Evolutionary conservation across 371 early-diverging fungal species (phyloP).

Genomic region (Mortierella sp.): DNA sequence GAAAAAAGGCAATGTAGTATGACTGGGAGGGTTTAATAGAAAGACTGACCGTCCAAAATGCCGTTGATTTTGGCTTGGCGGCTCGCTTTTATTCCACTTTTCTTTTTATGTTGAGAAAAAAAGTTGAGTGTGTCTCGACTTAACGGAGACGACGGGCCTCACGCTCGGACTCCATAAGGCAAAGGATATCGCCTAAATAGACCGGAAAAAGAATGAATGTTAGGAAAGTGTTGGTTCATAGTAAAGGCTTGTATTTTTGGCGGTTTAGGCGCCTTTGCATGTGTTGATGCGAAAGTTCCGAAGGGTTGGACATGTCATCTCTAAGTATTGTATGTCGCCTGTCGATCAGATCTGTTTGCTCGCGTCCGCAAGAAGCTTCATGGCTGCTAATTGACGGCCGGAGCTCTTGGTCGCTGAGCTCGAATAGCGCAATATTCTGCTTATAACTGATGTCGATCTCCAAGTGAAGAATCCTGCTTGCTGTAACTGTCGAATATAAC

Average conservation of each 20-base stretch:
- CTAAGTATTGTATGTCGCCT: neutral
- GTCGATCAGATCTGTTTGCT: neutral
- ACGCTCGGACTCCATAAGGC: conserved; percentile 98
- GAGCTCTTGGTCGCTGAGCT: neutral
- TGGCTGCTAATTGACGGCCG: neutral
- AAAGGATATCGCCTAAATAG: conserved; percentile 86
- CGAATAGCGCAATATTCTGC: neutral
- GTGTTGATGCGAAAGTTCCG: neutral
- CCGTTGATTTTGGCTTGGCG: conserved; percentile 18
- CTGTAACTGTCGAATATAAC: neutral
- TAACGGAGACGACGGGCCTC: conserved; percentile 99
- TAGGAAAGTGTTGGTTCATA: neutral
- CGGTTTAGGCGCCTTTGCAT: neutral
- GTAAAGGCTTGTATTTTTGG: neutral
- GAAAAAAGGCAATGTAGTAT: conserved; percentile 7
- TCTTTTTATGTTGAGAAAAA: conserved; percentile 20
- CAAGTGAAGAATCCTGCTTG: neutral
- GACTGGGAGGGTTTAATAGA: conserved; percentile 1
- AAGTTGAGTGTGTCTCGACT: conserved; percentile 50
- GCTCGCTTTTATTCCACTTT: conserved; percentile 36
- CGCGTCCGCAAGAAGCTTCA: neutral
- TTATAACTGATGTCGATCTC: neutral
- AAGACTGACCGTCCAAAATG: conserved; percentile 18
- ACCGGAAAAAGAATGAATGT: neutral
- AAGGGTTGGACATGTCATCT: neutral